Base-by-base conservation (phyloP, 73 alveolate species). In the Tetrahymena borealis region DNA sequence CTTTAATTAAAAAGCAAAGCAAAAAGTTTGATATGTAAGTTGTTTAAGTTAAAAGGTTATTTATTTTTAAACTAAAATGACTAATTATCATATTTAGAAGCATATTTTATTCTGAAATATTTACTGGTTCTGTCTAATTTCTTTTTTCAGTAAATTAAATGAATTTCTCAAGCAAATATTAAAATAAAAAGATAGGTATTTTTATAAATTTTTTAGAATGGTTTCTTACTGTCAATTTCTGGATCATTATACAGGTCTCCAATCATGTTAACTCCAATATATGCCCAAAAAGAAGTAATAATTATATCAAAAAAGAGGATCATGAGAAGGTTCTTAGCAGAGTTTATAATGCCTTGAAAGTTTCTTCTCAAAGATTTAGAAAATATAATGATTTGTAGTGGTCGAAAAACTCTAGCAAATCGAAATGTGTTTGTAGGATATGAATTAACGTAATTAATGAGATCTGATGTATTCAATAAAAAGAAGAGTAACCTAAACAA, bases 361-460 rank as follows among this genome's bases (percentile, higher is more conserved):
- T 93, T 93, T 90, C 95, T 85, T 85, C 95, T 39, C 8, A 93
- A 78, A 39, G 90, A 91, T 32, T 93, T 93, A 0, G 95, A 93
- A 41, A 32, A 85, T 39, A 93, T 40, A 4, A 93, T 85, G 85
- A 93, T 93, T 18, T 79, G 36, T 7, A 90, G 78, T 79, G 95
- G 95, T 79, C 95, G 60, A 39, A 93, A 32, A 16, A 93, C 39
- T 85, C 95, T 79, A 33, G 93, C 91, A 77, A 93, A 93, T 32
- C 95, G 43, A 38, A 93, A 38, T 7, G 60, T 40, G 32, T 39
- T 40, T 13, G n/a, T 24, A 6, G 85, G 85, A 60, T 60, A 60
- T 4, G 5, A 18, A 6, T 15, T 4, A 60, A 60, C 85, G 31
- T 60, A 60, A 60, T 60, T 60, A 24, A 60, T 60, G 6, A 60